phyloP scores from a whole-genome alignment of 352 stramenopile genomes.

The Peronospora farinosa region DNA sequence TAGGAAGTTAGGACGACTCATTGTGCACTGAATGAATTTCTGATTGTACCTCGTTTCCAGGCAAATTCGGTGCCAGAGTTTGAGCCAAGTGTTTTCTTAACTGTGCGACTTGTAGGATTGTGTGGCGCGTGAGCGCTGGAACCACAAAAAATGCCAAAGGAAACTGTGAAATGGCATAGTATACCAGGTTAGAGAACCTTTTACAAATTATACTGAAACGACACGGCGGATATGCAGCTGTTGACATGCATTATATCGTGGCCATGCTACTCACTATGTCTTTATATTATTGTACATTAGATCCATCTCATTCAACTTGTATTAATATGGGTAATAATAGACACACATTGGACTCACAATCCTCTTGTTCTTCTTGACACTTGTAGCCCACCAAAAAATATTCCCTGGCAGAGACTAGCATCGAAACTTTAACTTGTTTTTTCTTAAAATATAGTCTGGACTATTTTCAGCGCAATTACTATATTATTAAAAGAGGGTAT shows the following conservation, averaged over 20 bases:
- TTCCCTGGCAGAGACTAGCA: too few species aligned
- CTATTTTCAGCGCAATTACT: background rate
- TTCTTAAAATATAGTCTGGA: constrained; percentile 6
- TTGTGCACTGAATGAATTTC: background rate
- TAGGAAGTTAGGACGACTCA: background rate
- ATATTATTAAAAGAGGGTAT: too few species aligned
- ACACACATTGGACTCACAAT: constrained; percentile 92
- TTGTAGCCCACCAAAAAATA: too few species aligned
- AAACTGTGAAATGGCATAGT: constrained; percentile 4
- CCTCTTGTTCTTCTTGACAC: constrained; percentile 92
- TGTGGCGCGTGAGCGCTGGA: constrained; percentile 21
- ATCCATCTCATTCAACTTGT: constrained; percentile 45
- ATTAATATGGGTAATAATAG: constrained; percentile 95
- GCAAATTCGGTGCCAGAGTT: constrained; percentile 28
- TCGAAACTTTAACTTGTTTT: background rate
- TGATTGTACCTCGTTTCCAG: background rate
- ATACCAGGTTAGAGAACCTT: constrained; percentile 2
- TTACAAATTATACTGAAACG: constrained; percentile 17
- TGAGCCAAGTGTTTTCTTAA: constrained; percentile 16
- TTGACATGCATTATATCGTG: constrained; percentile 49
- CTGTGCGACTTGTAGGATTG: constrained; percentile 24
- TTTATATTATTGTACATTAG: background rate
- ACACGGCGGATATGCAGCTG: constrained; percentile 29
- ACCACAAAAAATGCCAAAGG: constrained; percentile 25
- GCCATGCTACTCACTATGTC: background rate